Evolutionary conservation across 495 filamentous ascomycete genomes (phyloP), one percentile per base, ranked within the genome.

Genomic region (Aspergillus carlsbadensis): DNA sequence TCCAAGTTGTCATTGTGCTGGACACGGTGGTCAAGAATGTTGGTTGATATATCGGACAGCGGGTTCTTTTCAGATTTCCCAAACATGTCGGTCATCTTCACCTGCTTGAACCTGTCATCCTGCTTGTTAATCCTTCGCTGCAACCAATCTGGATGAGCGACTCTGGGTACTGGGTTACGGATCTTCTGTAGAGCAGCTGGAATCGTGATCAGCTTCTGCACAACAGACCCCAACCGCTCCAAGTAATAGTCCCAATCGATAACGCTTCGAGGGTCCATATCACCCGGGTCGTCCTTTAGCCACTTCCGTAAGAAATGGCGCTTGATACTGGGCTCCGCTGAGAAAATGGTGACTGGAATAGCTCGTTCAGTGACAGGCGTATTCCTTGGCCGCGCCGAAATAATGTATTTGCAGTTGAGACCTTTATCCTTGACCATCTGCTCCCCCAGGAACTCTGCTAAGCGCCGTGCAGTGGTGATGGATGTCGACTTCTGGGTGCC

Each of bases 401-500:
- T 97, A 71, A 99, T 96, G 70, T 96, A 99, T 70, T 98, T 98
- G 85, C 94, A 99, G 71, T 98, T 98, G 61, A 99, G 72, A 14
- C 94, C 94, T 70, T 97, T 98, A 70, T 99, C 94, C 64, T 99
- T 99, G 60, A 96, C 83, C 94, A 99, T 99, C 65, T 96, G 92
- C 69, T 96, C 92, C 13, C 94, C 94, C 45, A 99, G 70, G 67
- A 99, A 99, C 63, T 98, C 95, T 24, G 94, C 94, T 15, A 99
- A 73, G 43, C 94, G 90, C 64, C 87, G 92, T n/a, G 94, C 94
- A 0, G 94, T 99, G 1, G 94, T 99, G 68, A 99, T 99, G 2
- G 94, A 96, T 6, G 94, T 97, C 0, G 92, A 96, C 69, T 99
- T 99, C 62, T 98, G 94, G 6, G 76, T 76, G 24, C 92, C 94